Evolutionary conservation across 2,329 filamentous ascomycete species (phyloP), one percentile per base, ranked within the genome.

Genomic region (Paradendryphiella salina): DNA sequence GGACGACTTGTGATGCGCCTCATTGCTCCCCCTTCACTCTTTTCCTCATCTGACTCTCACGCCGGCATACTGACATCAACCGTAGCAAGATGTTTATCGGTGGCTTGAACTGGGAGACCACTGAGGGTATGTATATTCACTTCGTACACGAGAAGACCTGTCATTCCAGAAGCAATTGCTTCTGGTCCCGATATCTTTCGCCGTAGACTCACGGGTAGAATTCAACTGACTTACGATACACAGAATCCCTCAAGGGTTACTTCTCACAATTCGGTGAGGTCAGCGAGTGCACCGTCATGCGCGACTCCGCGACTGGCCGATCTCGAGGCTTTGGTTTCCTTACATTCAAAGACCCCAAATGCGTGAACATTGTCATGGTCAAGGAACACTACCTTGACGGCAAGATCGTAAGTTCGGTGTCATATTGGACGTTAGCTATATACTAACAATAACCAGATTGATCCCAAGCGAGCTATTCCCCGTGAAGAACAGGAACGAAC

Each of bases 81-180:
- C 26, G 17, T 43, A 99, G 94, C 69, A 99, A 99, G 80, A 99
- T 99, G 94, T 99, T 99, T 67, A 99, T 99, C 75, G 94, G 94
- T 66, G 94, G 94, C 33, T 79, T 99, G 47, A 99, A 99, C 72
- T 99, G 94, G 94, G 94, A 99, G 76, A 99, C 94, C 13, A 97
- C 94, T 48, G 93, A 97, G 78, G 86, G 93, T 97, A 85, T 82
- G 91, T 77, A 29, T 50, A 20, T 20, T 21, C 39, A 15, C 11
- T 33, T 41, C 51, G 15, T 3, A 6, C 8, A 15, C 11, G 11
- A 41, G 9, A 28, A 18, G n/a, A 17, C 23, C 23, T 18, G 14
- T 39, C 23, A 11, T 39, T 17, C 17, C 10, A 2, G 3, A 13
- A 39, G 23, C 14, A 10, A 17, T 14, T 2, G 3, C 14, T 15